Evolutionary conservation across 139 green algal genomes (phyloP), one percentile per base, ranked within the genome.

Genomic region (Zygnema circumcarinatum): DNA sequence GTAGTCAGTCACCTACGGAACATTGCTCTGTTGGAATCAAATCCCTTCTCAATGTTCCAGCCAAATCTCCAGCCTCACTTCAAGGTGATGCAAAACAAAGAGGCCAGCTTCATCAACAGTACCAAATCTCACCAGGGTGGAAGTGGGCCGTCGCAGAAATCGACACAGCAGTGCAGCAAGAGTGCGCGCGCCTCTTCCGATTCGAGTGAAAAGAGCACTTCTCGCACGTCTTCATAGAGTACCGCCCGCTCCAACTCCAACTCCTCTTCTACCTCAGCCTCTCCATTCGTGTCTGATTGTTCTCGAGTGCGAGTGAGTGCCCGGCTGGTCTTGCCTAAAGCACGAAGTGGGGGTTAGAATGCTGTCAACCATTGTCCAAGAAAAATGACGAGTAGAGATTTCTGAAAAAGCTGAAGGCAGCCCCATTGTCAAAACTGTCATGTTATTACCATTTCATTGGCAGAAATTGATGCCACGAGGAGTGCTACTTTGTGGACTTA

Each of bases 141-240:
- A 21, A 90, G 69, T n/a, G 86, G 86, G 2, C 36, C 86, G 38
- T 90, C 81, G 52, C 86, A 90, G 80, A 90, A 90, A 22, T 32
- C 20, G 7, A 87, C 36, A 36, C 81, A 85, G 33, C 31, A n/a
- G 0, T 78, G 11, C 29, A 90, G 31, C 29, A 90, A 36, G n/a
- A 82, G 25, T 3, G 1, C 25, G 32, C 36, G 25, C 1, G 62
- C 62, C 21, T 35, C 20, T 29, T 74, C 35, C 2, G 62, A 76
- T n/a, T 85, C 16, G 40, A 91, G 47, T 29, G 87, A 91, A 33
- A 91, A 86, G 1, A 91, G 62, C 25, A 76, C 35, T 25, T 87
- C 73, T 42, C 54, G 35, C 21, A 91, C 62, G 41, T 91, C 87
- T 36, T 91, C 87, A 76, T 86, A 91, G 21, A 62, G 22, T 62